Conservation (phyloP, 495 filamentous ascomycete species). For the Hapsidospora chrysogenum region DNA sequence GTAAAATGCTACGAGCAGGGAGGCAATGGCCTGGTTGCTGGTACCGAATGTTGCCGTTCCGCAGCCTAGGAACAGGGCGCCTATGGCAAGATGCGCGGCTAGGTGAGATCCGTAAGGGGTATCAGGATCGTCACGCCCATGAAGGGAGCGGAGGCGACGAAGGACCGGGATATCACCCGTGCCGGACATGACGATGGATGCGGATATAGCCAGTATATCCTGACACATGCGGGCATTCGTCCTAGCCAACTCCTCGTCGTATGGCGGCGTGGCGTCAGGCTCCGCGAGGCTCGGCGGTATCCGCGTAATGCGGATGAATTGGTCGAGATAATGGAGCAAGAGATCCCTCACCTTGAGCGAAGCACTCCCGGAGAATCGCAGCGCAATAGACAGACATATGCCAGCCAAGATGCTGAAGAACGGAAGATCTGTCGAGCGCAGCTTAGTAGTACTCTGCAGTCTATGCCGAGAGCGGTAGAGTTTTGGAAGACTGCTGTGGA, state of each 20-base stretch:
- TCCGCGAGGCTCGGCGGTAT: conserved; percentile 28
- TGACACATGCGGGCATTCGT: conserved; percentile 80
- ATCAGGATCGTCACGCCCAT: conserved; percentile 71
- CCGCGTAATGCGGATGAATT: conserved; percentile 65
- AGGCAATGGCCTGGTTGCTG: conserved; percentile 68
- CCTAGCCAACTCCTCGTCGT: conserved; percentile 66
- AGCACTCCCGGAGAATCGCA: conserved; percentile 79
- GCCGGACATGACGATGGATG: conserved; percentile 86
- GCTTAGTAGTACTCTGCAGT: conserved; percentile 32
- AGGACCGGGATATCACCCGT: conserved; percentile 83
- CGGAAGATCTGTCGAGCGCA: conserved; percentile 66
- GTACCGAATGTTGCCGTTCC: conserved; percentile 87
- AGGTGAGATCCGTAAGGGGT: conserved; percentile 88
- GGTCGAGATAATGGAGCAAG: conserved; percentile 68
- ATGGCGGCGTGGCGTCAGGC: conserved; percentile 29
- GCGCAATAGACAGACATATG: conserved; percentile 67
- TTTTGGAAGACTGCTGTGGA: conserved; percentile 52
- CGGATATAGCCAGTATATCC: conserved; percentile 63
- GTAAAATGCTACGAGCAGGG: conserved; percentile 83
- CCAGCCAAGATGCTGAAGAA: conserved; percentile 88
- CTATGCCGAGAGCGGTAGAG: conserved; percentile 39
- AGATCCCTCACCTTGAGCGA: conserved; percentile 55
- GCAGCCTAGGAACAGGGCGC: conserved; percentile 77
- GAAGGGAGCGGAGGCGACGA: conserved; percentile 71
- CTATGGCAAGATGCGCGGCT: conserved; percentile 81